Evolutionary conservation across 129 eudicot species (phyloP), one percentile per base, ranked within the genome.

Genomic region (Escallonia rubra): DNA sequence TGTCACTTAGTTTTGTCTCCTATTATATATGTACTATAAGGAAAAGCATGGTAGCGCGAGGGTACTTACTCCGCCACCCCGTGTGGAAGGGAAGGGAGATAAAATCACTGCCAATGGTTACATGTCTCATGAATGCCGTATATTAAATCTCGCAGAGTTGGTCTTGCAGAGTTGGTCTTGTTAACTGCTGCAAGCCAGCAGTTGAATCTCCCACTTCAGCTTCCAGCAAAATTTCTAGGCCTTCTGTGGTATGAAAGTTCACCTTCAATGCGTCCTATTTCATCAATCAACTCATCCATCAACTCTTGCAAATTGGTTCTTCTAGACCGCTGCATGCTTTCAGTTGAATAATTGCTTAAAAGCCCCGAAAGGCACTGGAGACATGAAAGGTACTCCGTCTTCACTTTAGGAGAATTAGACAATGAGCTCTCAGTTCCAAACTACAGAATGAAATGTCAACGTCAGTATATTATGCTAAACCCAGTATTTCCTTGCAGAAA

Each of bases 351-450:
- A 8, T 60, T 49, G 49, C 40, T 64, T 46, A 84, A 57, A 56
- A 87, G 56, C 43, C 60, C 47, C 64, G 66, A 56, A 7, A 90
- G 85, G 44, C 74, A 78, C 72, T 70, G 79, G 77, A 87, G 82
- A 83, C 97, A 90, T 2, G 83, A 80, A 41, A 82, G 81, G 69
- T 90, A 90, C 70, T 87, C 91, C 4, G 79, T 78, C 74, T 84
- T 80, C 59, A 80, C 76, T 59, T 82, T 89, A 50, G 48, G 70
- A 47, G 85, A 76, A 69, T 60, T 67, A 7, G 86, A 77, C 49
- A 74, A 55, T 13, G 69, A 61, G 15, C 41, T 46, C 59, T 58
- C 66, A 44, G 65, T n/a, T 57, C 40, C 71, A 41, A 57, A 80
- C 85, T 80, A 77, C 74, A 70, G 3, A 67, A 23, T 23, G 34